A percentile compares a stretch with the other conserved stretches of the same genome.
Conservation (phyloP, 768 basidiomycete species). For the button mushroom (Agaricus bisporus) region DNA sequence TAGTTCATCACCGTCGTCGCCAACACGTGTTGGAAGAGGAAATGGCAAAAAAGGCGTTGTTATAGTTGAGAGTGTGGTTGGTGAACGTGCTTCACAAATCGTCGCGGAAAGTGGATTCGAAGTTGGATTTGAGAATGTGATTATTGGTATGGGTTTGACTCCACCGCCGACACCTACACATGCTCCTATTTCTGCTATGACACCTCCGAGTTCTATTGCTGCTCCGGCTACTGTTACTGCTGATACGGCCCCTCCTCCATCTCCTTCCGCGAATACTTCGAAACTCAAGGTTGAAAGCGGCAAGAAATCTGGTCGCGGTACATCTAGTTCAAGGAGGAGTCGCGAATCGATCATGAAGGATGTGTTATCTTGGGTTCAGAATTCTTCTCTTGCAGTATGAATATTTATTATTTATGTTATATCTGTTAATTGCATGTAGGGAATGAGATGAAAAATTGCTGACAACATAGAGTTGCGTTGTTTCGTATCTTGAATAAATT, state of each 20-base stretch:
- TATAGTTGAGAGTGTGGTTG: background rate
- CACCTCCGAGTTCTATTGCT: background rate
- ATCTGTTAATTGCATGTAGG: too few species aligned
- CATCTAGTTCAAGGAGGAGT: background rate
- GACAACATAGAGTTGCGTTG: background rate
- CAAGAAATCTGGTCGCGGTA: background rate
- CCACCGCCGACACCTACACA: background rate
- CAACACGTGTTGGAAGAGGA: too few species aligned
- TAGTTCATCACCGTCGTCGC: too few species aligned
- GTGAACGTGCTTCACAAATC: background rate
- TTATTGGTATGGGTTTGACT: constrained; percentile 1
- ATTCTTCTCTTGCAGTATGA: background rate
- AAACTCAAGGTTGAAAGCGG: background rate
- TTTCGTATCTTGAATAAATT: too few species aligned
- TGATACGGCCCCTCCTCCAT: background rate
- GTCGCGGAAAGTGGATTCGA: background rate
- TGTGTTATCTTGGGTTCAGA: constrained; percentile 6
- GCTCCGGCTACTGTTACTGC: background rate
- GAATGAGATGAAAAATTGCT: too few species aligned
- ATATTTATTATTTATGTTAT: background rate
- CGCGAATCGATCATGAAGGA: constrained; percentile 4
- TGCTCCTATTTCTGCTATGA: background rate
- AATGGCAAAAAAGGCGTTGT: background rate
- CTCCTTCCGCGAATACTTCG: background rate
- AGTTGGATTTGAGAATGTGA: background rate